phyloP scores from a whole-genome alignment of 2,329 filamentous ascomycete genomes.

The Ilyonectria robusta region DNA sequence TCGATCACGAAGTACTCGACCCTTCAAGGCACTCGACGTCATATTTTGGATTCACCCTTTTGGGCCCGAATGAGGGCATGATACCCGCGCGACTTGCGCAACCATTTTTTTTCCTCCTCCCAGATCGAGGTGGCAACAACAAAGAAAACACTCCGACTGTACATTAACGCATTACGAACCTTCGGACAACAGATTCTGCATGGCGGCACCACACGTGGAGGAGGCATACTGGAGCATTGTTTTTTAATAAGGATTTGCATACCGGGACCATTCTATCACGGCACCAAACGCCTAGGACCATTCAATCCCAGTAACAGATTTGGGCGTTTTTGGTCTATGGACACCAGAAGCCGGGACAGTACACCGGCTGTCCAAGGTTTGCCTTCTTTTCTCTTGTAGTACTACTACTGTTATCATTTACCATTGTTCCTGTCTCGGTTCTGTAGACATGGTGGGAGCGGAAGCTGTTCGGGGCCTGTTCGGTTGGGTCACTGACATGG shows the following conservation, averaged over 20 bases:
- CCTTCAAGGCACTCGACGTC: constrained; percentile 32
- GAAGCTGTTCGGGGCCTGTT: constrained; percentile 26
- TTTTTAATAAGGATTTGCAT: constrained; percentile 30
- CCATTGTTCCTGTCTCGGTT: constrained; percentile 27
- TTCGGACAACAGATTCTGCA: constrained; percentile 36
- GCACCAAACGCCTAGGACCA: constrained; percentile 20
- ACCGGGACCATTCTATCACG: constrained; percentile 17
- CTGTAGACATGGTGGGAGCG: constrained; percentile 34
- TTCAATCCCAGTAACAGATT: constrained; percentile 27
- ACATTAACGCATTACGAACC: constrained; percentile 48
- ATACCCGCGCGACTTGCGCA: constrained; percentile 49
- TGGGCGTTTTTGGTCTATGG: constrained; percentile 44
- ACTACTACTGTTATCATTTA: constrained; percentile 33
- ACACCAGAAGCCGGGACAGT: constrained; percentile 6
- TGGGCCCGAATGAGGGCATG: constrained; percentile 46
- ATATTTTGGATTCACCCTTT: constrained; percentile 39
- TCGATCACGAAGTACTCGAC: constrained; percentile 16
- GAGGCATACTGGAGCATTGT: constrained; percentile 42
- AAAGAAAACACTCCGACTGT: constrained; percentile 37
- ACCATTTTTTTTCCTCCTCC: constrained; percentile 33
- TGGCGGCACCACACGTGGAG: constrained; percentile 39
- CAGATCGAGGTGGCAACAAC: constrained; percentile 31
- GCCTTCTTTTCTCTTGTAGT: constrained; percentile 25
- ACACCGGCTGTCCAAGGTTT: constrained; percentile 3
- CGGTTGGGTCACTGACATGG: constrained; percentile 28